Evolutionary conservation across 192 early-diverging fungal genomes (phyloP).

Genomic region (Borealophlyctis nickersoniae): DNA sequence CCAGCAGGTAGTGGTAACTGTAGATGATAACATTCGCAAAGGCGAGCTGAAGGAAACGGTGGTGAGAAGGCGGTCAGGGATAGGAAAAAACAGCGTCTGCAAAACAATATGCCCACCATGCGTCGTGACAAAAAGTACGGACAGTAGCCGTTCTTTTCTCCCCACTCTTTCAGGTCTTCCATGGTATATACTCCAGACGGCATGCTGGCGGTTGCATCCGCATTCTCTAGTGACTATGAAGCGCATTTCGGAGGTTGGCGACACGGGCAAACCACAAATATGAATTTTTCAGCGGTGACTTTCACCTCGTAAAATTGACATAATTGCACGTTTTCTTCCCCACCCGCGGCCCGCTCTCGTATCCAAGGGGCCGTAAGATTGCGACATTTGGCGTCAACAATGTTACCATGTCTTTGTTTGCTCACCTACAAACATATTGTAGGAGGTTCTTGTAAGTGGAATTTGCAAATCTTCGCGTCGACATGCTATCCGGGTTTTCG

Average conservation of each 20-base stretch:
- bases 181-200: slow-evolving; percentile 93
- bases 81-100: slow-evolving; percentile 2
- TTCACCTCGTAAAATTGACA: slow-evolving; percentile 80
- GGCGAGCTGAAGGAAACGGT: slow-evolving; percentile 52
- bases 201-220: slow-evolving; percentile 60
- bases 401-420: slow-evolving; percentile 80
- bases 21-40: slow-evolving; percentile 97
- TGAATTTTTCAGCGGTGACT: too few relatives aligned
- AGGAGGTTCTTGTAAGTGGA: not conserved
- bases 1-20: slow-evolving; percentile 98
- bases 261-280: too few relatives aligned
- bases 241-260: too few relatives aligned
- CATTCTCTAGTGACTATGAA: slow-evolving; percentile 61
- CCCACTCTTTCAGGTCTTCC: slow-evolving; percentile 86
- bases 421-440: slow-evolving; percentile 49
- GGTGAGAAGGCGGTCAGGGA: not conserved
- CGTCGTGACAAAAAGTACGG: slow-evolving; percentile 93
- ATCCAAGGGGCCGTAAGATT: slow-evolving; percentile 94
- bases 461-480: too few relatives aligned
- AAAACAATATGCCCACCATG: slow-evolving; percentile 50
- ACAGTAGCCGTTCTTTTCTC: slow-evolving; percentile 72
- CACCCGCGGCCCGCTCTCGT: slow-evolving; percentile 66
- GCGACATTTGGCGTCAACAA: slow-evolving; percentile 88
- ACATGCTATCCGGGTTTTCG: too few relatives aligned
- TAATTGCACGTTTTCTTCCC: slow-evolving; percentile 45